Conservation (phyloP, 176 grass and related monocot species). For the Cenchrus purpureus region DNA sequence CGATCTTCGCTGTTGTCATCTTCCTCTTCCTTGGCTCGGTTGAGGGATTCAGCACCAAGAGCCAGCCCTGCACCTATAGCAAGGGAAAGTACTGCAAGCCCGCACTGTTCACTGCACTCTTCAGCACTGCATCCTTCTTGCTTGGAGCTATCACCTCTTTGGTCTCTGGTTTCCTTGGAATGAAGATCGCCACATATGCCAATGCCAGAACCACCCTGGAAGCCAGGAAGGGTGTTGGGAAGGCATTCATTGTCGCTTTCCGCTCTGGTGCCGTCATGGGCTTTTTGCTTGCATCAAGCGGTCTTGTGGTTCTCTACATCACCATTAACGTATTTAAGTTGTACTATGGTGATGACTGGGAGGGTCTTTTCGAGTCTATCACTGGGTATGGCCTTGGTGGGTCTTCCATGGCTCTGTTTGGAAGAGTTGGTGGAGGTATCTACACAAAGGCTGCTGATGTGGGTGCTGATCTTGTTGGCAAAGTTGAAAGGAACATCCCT, state of each 20-base stretch:
- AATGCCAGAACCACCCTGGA: slow-evolving; percentile 88
- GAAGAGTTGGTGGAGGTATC: slow-evolving; percentile 88
- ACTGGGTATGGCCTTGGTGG: slow-evolving; percentile 95
- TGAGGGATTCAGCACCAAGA: slow-evolving; percentile 74
- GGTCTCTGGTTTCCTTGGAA: slow-evolving; percentile 89
- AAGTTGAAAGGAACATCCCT: slow-evolving; percentile 90
- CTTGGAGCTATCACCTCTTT: slow-evolving; percentile 87
- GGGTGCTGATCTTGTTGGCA: slow-evolving; percentile 92
- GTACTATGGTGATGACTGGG: slow-evolving; percentile 91
- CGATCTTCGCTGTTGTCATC: slow-evolving; percentile 52
- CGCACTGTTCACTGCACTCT: slow-evolving; percentile 70
- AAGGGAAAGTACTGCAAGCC: slow-evolving; percentile 73
- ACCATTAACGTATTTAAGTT: slow-evolving; percentile 76
- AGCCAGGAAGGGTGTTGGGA: slow-evolving; percentile 90
- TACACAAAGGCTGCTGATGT: slow-evolving; percentile 98
- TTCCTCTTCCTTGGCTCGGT: slow-evolving; percentile 74
- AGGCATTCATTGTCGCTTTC: slow-evolving; percentile 83
- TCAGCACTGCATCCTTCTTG: slow-evolving; percentile 78
- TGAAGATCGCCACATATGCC: slow-evolving; percentile 91
- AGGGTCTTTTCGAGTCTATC: slow-evolving; percentile 89
- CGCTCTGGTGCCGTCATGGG: slow-evolving; percentile 92
- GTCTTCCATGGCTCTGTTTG: slow-evolving; percentile 90
- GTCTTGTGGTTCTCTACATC: slow-evolving; percentile 87
- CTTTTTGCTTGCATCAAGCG: slow-evolving; percentile 80
- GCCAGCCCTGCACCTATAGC: slow-evolving; percentile 70